Conservation (phyloP, 2,329 filamentous ascomycete species). For the Penicillium verrucosum region DNA sequence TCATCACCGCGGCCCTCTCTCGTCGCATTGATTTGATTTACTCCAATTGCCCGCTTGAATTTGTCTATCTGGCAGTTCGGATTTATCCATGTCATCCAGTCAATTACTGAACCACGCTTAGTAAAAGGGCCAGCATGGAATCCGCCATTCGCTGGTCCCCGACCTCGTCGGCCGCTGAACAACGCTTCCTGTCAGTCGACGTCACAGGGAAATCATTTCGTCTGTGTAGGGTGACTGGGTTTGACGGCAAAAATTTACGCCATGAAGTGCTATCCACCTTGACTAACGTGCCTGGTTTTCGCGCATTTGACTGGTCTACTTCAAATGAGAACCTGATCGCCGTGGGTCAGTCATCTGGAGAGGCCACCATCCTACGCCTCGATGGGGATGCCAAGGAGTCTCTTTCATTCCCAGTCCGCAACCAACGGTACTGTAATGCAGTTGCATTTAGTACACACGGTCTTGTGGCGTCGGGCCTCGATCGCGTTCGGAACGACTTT, state of each 20-base stretch:
- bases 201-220: slow-evolving; percentile 58
- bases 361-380: slow-evolving; percentile 57
- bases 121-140: slow-evolving; percentile 27
- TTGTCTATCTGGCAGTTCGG: background rate
- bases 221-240: slow-evolving; percentile 51
- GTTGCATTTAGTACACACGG: slow-evolving; percentile 58
- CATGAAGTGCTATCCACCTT: slow-evolving; percentile 55
- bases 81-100: background rate
- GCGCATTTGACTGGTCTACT: slow-evolving; percentile 65
- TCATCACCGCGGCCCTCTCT: slow-evolving; percentile 7
- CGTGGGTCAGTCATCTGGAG: slow-evolving; percentile 60
- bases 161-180: slow-evolving; percentile 51
- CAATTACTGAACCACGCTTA: background rate
- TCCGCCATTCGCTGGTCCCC: slow-evolving; percentile 63
- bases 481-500: slow-evolving; percentile 62
- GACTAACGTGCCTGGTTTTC: slow-evolving; percentile 58
- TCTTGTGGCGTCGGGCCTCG: slow-evolving; percentile 59
- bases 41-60: background rate
- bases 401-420: slow-evolving; percentile 56
- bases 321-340: slow-evolving; percentile 57
- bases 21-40: slow-evolving; percentile 9
- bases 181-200: slow-evolving; percentile 61
- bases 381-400: slow-evolving; percentile 48
- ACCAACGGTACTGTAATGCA: slow-evolving; percentile 63
- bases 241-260: slow-evolving; percentile 41